Evolutionary conservation across 2,329 filamentous ascomycete species (phyloP), one percentile per base, ranked within the genome.

Genomic region (Helminthosporium solani): DNA sequence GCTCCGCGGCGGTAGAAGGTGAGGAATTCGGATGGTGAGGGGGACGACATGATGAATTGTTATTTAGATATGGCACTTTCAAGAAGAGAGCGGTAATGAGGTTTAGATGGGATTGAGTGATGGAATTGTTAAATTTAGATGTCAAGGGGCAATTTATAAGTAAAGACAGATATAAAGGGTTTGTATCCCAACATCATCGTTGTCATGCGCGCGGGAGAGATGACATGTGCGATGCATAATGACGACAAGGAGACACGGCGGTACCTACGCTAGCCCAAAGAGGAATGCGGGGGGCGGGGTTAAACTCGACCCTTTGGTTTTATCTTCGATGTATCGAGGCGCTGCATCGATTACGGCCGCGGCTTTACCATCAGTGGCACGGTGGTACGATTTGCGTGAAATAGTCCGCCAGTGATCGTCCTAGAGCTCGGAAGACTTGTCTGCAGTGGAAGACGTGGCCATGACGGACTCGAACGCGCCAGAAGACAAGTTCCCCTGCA

Each of bases 21-120:
- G 16, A 71, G 59, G 61, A 71, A 69, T 44, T 70, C 63, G 25
- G 69, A 67, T 9, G 70, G 64, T 23, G 69, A 67, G 9, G 70
- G 64, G 20, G 57, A 34, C 19, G 57, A 44, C 67, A 70, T 69
- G 25, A 16, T 40, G 23, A 4, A 19, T 40, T n/a, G 28, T n/a
- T n/a, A n/a, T n/a, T n/a, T n/a, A n/a, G n/a, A n/a, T n/a, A n/a
- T n/a, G n/a, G n/a, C n/a, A n/a, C n/a, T n/a, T n/a, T n/a, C n/a
- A n/a, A n/a, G n/a, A n/a, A n/a, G n/a, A n/a, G n/a, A n/a, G n/a
- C n/a, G n/a, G n/a, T n/a, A n/a, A n/a, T n/a, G n/a, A n/a, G n/a
- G n/a, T n/a, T n/a, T n/a, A n/a, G n/a, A n/a, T n/a, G n/a, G n/a
- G n/a, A n/a, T n/a, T n/a, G n/a, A n/a, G n/a, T n/a, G n/a, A n/a